Conservation (phyloP, 2,329 filamentous ascomycete genomes). For the Leptoxyphium fumago region DNA sequence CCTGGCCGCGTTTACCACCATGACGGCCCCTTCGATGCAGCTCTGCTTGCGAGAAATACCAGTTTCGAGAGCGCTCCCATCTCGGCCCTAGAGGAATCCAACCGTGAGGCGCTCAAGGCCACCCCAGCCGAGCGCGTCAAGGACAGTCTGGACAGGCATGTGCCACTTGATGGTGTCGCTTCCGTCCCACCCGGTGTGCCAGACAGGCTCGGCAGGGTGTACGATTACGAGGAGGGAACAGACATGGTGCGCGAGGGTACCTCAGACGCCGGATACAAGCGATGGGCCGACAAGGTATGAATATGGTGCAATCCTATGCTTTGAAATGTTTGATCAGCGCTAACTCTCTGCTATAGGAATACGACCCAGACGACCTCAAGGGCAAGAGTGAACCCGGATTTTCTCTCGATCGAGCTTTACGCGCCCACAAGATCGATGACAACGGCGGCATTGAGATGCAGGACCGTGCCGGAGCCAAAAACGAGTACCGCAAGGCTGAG, state of each 20-base stretch:
- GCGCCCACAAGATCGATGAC: constrained; percentile 38
- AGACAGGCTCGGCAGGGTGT: constrained; percentile 54
- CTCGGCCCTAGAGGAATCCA: constrained; percentile 58
- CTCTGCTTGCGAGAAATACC: constrained; percentile 57
- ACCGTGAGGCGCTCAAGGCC: constrained; percentile 62
- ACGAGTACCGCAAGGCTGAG: constrained; percentile 20
- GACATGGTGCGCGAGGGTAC: constrained; percentile 66
- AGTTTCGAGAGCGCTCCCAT: constrained; percentile 51
- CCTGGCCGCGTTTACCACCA: constrained; percentile 67
- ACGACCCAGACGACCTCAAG: constrained; percentile 63
- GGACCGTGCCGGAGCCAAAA: constrained; percentile 24
- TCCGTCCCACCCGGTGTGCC: constrained; percentile 56
- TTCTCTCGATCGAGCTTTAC: constrained; percentile 52
- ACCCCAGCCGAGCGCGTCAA: constrained; percentile 65
- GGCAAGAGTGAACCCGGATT: constrained; percentile 69
- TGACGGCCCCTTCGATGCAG: constrained; percentile 78
- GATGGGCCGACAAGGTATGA: constrained; percentile 58
- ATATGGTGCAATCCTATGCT: no score
- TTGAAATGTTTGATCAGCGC: neutral
- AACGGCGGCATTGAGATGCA: constrained; percentile 29
- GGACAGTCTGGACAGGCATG: constrained; percentile 57
- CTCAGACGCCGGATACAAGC: constrained; percentile 59
- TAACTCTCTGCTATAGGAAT: constrained; percentile 27
- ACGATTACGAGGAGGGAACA: constrained; percentile 72
- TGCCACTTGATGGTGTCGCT: constrained; percentile 69